These are phyloP conservation scores for Trametes villosa DNA, from an alignment of 768 basidiomycete species.

Conservation along the genomic window DNA sequence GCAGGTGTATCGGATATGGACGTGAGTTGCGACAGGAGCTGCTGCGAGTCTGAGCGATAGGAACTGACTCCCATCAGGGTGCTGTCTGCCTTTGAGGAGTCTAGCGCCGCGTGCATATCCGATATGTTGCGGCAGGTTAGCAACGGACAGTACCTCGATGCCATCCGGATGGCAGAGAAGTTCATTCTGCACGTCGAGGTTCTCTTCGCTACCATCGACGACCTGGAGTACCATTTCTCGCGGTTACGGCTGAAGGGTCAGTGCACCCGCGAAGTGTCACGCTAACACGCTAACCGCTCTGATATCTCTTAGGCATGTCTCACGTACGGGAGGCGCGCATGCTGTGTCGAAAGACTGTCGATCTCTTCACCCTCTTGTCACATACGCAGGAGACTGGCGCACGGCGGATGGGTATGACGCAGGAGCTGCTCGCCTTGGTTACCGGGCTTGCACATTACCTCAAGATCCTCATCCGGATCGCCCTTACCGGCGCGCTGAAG, in stretches of 20 bases:
- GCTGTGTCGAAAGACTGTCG: slow-evolving; percentile 98
- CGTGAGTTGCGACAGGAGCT: slow-evolving; percentile 57
- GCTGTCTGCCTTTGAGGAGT: slow-evolving; percentile 97
- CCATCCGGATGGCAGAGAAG: slow-evolving; percentile 97
- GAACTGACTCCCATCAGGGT: slow-evolving; percentile 52
- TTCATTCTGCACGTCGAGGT: slow-evolving; percentile 99
- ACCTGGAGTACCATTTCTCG: slow-evolving; percentile 88
- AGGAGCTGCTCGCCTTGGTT: slow-evolving; percentile 94
- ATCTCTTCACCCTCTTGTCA: slow-evolving; percentile 94
- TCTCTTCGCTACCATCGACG: slow-evolving; percentile 95
- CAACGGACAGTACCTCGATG: slow-evolving; percentile 94
- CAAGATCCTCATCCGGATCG: slow-evolving; percentile 98
- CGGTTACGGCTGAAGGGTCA: slow-evolving; percentile 83
- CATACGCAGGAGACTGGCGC: slow-evolving; percentile 94
- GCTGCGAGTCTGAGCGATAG: slow-evolving; percentile 3
- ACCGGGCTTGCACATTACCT: slow-evolving; percentile 99
- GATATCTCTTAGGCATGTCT: slow-evolving; percentile 74
- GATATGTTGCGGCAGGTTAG: slow-evolving; percentile 99
- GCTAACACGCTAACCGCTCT: not conserved
- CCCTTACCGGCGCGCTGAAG: slow-evolving; percentile 93
- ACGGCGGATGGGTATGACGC: slow-evolving; percentile 93
- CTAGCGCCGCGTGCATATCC: slow-evolving; percentile 98
- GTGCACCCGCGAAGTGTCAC: slow-evolving; percentile 26
- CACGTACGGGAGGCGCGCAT: slow-evolving; percentile 98
- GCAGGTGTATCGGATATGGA: slow-evolving; percentile 98